phyloP scores from a whole-genome alignment of 257 asterid genomes.

The Oldenlandia corymbosa region DNA sequence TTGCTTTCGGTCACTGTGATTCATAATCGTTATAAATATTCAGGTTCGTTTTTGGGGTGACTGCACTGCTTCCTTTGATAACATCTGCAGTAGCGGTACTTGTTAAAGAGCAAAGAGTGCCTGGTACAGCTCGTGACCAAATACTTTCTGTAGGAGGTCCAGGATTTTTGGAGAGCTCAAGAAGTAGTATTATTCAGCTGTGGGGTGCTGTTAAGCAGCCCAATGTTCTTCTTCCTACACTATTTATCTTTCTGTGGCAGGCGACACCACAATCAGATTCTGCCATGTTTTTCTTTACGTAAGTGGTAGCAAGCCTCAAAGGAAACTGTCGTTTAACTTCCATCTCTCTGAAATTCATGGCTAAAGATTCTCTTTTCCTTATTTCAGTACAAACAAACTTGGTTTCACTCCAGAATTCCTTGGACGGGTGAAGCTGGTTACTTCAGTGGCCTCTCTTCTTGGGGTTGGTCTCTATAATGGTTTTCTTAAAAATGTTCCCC shows the following conservation, averaged over 20 bases:
- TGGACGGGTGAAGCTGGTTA: constrained; percentile 94
- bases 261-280: constrained; percentile 96
- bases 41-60: constrained; percentile 95
- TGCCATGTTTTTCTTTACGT: constrained; percentile 98
- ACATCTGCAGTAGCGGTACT: constrained; percentile 95
- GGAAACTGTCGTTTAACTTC: constrained; percentile 5
- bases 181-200: constrained; percentile 46
- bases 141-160: constrained; percentile 31
- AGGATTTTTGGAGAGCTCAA: constrained; percentile 52
- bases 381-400: constrained; percentile 74
- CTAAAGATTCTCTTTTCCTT: constrained; percentile 16
- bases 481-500: constrained; percentile 67
- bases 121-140: constrained; percentile 37
- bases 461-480: constrained; percentile 95
- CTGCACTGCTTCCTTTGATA: constrained; percentile 87
- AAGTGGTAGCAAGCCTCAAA: constrained; percentile 27
- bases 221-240: constrained; percentile 80
- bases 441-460: constrained; percentile 81
- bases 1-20: constrained; percentile 1
- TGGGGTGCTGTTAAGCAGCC: constrained; percentile 79
- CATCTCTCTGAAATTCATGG: constrained; percentile 12
- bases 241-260: constrained; percentile 91
- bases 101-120: constrained; percentile 70
- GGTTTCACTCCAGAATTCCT: constrained; percentile 94
- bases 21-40: constrained; percentile 19